Percentiles rank a stretch among this genome's conserved stretches.
Conservation (phyloP, 177 flowering plant species). For the Telopea speciosissima region DNA sequence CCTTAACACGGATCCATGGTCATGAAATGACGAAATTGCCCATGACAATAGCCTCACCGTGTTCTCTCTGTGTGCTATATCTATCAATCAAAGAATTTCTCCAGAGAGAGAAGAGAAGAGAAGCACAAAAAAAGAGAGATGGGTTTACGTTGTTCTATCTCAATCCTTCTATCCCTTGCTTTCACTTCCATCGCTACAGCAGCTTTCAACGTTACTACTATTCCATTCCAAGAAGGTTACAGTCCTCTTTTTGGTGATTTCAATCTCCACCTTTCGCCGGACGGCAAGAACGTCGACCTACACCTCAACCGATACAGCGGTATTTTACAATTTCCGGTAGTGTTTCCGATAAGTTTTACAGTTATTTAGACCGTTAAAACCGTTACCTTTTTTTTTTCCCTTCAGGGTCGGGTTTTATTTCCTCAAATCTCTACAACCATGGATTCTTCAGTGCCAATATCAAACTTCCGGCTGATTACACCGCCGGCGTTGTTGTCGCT, state of each 20-base stretch:
- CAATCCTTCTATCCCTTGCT: slow-evolving; percentile 14
- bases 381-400: background rate
- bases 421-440: slow-evolving; percentile 54
- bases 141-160: slow-evolving; percentile 4
- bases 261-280: slow-evolving; percentile 53
- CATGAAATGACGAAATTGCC: too few relatives aligned
- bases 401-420: slow-evolving; percentile 83
- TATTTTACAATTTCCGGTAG: slow-evolving; percentile 8
- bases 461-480: slow-evolving; percentile 67
- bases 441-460: slow-evolving; percentile 87
- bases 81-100: too few relatives aligned
- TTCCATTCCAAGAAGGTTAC: slow-evolving; percentile 55
- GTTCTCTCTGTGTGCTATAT: too few relatives aligned
- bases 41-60: too few relatives aligned
- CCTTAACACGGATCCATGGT: too few relatives aligned
- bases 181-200: background rate
- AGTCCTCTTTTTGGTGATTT: slow-evolving; percentile 71
- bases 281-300: slow-evolving; percentile 52
- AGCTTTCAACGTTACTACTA: slow-evolving; percentile 46
- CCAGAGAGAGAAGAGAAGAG: too few relatives aligned
- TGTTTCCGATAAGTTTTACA: background rate
- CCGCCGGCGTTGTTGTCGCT: slow-evolving; percentile 87
- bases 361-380: background rate
- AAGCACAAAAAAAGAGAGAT: too few relatives aligned
- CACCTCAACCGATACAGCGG: slow-evolving; percentile 78